phyloP scores from a whole-genome alignment of 257 asterid genomes.

The Leptodermis oblonga region DNA sequence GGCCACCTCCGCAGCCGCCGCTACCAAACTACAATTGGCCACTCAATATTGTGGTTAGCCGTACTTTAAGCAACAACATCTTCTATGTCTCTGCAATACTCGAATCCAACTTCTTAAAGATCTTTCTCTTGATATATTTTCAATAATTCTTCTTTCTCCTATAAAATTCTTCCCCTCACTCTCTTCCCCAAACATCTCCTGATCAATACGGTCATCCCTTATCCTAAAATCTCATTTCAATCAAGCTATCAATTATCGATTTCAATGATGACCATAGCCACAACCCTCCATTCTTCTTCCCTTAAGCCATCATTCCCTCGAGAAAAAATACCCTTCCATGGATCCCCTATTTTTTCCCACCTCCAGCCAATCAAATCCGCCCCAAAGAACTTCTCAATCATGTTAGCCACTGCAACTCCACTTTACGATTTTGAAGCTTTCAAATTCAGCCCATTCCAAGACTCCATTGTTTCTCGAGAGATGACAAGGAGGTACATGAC shows the following conservation, averaged over 20 bases:
- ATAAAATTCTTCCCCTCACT: slow-evolving; percentile 10
- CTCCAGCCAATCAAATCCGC: slow-evolving; percentile 34
- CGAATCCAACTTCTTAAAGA: slow-evolving; percentile 12
- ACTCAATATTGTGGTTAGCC: no score
- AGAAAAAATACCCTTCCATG: slow-evolving; percentile 52
- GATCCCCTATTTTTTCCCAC: slow-evolving; percentile 30
- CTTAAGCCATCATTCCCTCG: slow-evolving; percentile 46
- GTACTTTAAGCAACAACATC: no score
- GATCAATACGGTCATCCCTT: no score
- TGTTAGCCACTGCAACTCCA: slow-evolving; percentile 43
- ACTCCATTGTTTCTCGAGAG: slow-evolving; percentile 72
- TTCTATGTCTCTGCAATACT: no score
- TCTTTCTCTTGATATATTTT: slow-evolving; percentile 37
- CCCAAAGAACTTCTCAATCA: slow-evolving; percentile 23
- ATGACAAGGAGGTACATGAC: slow-evolving; percentile 83
- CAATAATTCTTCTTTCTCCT: background rate
- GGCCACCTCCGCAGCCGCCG: no score
- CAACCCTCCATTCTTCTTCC: slow-evolving; percentile 45
- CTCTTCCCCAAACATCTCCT: background rate
- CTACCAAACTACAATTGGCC: no score
- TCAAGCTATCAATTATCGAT: background rate
- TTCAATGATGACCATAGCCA: slow-evolving; percentile 69
- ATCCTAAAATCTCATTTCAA: no score
- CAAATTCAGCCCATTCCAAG: slow-evolving; percentile 60
- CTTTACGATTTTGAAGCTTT: slow-evolving; percentile 47